Base-by-base conservation (phyloP, 345 rosid genomes). In the Hevea brasiliensis region DNA sequence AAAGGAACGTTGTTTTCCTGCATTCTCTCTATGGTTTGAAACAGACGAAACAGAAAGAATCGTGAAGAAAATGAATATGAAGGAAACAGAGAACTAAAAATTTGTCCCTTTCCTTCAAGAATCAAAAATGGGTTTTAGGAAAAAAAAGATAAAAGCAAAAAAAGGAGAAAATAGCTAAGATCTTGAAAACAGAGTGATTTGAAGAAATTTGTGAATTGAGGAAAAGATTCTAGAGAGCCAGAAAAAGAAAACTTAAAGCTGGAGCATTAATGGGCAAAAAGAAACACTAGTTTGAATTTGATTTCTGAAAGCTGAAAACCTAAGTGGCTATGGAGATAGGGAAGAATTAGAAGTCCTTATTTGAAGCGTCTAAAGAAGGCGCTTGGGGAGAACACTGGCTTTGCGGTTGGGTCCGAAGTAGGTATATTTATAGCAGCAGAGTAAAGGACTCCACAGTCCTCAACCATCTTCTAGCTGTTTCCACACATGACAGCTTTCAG, bases 401-500 rank as follows among this genome's bases (percentile, higher is more conserved):
- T 70, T 14, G 8, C 3, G 40, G 57, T 32, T 37, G 48, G 58
- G 44, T 71, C 70, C 74, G 17, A 65, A 54, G 67, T 44, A 71
- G 65, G 67, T 20, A 54, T 77, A 85, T 78, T 84, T 87, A 85
- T 87, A 85, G 86, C 80, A 10, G 81, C 53, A 71, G 64, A 5
- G 68, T 8, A 18, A 54, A 65, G 41, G 57, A 20, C 47, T 2
- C 21, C 54, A 6, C 58, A 50, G 23, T 32, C 41, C 20, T 20
- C 11, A 42, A 45, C 10, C 53, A 59, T 66, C 44, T 60, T 72
- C 53, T 5, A 53, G 3, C 24, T 0, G 29, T 44, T 37, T 57
- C 55, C 42, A 66, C 55, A 24, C 20, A 27, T 58, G 15, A 42
- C 64, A 59, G 14, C 67, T 44, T 62, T 60, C 15, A 40, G 60